Conservation (phyloP, 129 eudicot genomes). For the Heracleum sosnowskyi region DNA sequence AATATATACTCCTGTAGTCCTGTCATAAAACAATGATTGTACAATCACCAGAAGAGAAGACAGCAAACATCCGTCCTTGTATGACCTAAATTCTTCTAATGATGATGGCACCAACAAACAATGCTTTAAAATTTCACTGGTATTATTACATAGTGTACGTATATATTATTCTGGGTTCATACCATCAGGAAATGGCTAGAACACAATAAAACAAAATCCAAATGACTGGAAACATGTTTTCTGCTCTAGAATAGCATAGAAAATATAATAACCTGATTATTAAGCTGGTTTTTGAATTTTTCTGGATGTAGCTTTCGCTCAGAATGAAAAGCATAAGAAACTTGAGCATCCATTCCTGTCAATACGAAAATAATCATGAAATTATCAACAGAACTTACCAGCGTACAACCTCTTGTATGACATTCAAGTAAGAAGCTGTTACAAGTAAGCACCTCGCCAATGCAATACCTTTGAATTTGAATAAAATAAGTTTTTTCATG, state of each 20-base stretch:
- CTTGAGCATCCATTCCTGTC: constrained; percentile 80
- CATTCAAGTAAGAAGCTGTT: not conserved
- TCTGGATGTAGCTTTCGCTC: constrained; percentile 83
- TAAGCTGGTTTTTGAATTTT: constrained; percentile 64
- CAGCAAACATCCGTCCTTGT: not conserved
- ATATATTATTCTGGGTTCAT: not conserved
- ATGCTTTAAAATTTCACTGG: not conserved
- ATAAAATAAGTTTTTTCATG: not conserved
- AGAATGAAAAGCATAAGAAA: constrained; percentile 65
- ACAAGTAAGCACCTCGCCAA: not conserved
- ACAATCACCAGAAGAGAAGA: not conserved
- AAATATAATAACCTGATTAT: constrained; percentile 56
- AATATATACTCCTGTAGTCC: not conserved
- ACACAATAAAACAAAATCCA: not conserved
- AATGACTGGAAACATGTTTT: constrained; percentile 3
- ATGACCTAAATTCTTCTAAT: not conserved
- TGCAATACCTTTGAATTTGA: not conserved
- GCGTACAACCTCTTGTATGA: not conserved
- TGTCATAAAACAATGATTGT: not conserved
- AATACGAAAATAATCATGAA: not conserved
- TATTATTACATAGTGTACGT: not conserved
- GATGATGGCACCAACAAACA: not conserved
- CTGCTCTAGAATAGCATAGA: not conserved
- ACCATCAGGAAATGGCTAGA: not conserved
- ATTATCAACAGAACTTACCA: not conserved